Conservation (phyloP, 768 basidiomycete species). For the Tephrocybe rancida region DNA sequence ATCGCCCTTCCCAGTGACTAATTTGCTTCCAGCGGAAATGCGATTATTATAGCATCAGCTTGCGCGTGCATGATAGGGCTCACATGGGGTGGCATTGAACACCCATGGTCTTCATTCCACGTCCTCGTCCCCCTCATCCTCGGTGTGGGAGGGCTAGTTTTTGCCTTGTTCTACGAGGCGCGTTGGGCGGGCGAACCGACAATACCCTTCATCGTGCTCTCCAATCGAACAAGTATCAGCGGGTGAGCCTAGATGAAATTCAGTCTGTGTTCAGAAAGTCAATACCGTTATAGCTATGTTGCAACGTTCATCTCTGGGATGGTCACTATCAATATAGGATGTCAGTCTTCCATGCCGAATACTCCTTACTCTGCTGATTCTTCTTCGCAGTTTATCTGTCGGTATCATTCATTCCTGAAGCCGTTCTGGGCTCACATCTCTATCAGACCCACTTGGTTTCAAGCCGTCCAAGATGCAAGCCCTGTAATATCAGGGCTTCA, state of each 20-base stretch:
- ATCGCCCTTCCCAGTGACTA: not conserved
- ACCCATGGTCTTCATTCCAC: slow-evolving; percentile 11
- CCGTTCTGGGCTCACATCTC: not conserved
- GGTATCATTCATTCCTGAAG: not conserved
- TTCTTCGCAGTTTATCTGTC: not conserved
- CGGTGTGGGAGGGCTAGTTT: not conserved
- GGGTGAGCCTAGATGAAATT: not conserved
- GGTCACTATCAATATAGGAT: slow-evolving; percentile 10
- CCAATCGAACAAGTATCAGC: slow-evolving; percentile 10
- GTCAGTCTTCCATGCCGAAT: not conserved
- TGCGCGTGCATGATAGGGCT: not conserved
- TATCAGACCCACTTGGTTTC: slow-evolving; percentile 27
- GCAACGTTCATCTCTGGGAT: slow-evolving; percentile 7
- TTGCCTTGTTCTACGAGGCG: slow-evolving; percentile 1
- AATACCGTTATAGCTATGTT: slow-evolving; percentile 1
- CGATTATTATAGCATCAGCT: not conserved
- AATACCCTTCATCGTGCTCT: not conserved
- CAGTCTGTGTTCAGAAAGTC: not conserved
- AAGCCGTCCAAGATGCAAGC: slow-evolving; percentile 34
- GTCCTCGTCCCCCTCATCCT: slow-evolving; percentile 11
- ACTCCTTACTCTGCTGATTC: not conserved
- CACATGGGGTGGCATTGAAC: slow-evolving; percentile 3
- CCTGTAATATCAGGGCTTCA: slow-evolving; percentile 38
- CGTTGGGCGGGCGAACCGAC: not conserved
- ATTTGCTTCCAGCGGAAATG: slow-evolving; percentile 1